Conservation (phyloP, 176 grass and related monocot species). For the Carex cristatella region DNA sequence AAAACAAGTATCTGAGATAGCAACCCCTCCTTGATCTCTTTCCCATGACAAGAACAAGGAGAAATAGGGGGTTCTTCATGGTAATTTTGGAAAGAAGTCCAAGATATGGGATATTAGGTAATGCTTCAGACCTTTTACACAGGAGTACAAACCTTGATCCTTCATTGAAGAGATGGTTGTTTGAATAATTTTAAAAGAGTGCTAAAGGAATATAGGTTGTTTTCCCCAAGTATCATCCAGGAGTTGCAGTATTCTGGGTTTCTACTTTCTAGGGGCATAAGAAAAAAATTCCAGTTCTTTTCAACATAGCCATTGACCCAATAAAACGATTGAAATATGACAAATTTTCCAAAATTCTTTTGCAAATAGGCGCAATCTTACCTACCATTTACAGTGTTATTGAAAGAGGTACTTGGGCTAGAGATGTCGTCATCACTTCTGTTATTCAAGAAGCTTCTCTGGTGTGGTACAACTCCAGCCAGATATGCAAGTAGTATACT, state of each 20-base stretch:
- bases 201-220: not conserved
- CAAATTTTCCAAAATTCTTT: not conserved
- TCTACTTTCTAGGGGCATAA: not conserved
- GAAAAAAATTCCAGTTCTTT: not conserved
- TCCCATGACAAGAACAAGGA: not conserved
- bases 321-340: not conserved
- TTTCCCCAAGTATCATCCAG: not conserved
- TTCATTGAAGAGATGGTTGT: not conserved
- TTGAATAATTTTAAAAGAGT: not conserved
- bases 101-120: not conserved
- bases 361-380: conserved; percentile 56
- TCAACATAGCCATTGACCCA: not conserved
- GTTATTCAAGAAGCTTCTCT: conserved; percentile 11
- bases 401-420: conserved; percentile 8
- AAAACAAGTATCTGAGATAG: not conserved
- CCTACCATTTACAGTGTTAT: conserved; percentile 73
- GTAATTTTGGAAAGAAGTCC: not conserved
- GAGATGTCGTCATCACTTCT: not conserved
- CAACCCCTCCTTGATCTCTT: not conserved
- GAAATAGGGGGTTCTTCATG: not conserved
- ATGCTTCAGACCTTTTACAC: not conserved
- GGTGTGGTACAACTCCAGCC: conserved; percentile 57
- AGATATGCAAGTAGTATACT: conserved; percentile 76
- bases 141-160: not conserved
- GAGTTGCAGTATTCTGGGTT: not conserved